Evolutionary conservation across 73 alveolate genomes (phyloP), one percentile per base, ranked within the genome.

Genomic region (Paramecium tetraurelia): DNA sequence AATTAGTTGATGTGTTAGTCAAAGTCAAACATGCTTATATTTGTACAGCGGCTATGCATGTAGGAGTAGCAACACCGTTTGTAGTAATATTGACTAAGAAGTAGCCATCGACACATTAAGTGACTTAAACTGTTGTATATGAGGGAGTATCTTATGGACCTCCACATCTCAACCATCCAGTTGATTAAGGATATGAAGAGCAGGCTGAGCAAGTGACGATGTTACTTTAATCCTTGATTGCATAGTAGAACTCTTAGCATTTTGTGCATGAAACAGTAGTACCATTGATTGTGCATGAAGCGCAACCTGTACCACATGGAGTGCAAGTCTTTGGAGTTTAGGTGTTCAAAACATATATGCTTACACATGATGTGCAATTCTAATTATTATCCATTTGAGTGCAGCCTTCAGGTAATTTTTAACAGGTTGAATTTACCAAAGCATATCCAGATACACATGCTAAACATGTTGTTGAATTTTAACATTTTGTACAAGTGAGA

Each of bases 21-120:
- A 41, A 22, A 3, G 87, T 63, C 29, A 63, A 63, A 6, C 84
- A 63, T 31, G 35, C 84, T 27, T 10, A 27, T 63, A 31, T 31
- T 63, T 33, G 7, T 31, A 63, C 84, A 31, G 84, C 84, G 9
- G 84, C 84, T 31, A 63, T 33, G 27, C 84, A 63, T 10, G 84
- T 63, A 7, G 41, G 84, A 31, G 84, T 63, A 22, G 84, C 3
- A 3, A 33, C 10, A 24, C n/a, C n/a, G 27, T 63, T 63, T 63
- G 46, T 12, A 14, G 84, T 63, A 63, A 63, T 63, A 63, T 20
- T 33, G 5, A 63, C 84, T 31, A 63, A 27, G 16, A 12, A 75
- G 29, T 29, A 75, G 35, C 87, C 87, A 75, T 75, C 59, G 4
- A 41, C 59, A 41, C 87, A 75, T 41, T 75, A 75, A 12, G 87